Conservation (phyloP, 768 basidiomycete species). For the Lentinula detonsa region DNA sequence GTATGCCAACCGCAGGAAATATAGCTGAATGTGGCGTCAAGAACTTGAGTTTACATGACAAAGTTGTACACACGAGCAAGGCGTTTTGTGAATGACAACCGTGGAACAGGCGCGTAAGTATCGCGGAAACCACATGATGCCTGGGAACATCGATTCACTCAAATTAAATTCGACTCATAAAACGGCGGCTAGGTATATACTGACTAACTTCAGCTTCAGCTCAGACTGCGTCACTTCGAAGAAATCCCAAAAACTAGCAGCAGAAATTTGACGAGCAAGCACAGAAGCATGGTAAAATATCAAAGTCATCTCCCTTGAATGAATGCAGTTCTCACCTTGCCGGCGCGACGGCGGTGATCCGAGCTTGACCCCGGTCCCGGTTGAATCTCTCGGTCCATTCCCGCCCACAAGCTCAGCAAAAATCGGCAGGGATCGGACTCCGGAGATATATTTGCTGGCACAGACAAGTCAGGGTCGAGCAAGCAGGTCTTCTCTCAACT, state of each 20-base stretch:
- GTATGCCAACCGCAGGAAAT: background rate
- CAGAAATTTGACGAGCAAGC: no score
- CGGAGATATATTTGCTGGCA: conserved; percentile 1
- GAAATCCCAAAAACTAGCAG: no score
- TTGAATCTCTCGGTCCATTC: background rate
- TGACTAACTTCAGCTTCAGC: no score
- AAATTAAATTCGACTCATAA: no score
- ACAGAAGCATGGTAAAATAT: no score
- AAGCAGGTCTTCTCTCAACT: conserved; percentile 9
- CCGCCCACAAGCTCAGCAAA: background rate
- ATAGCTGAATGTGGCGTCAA: conserved; percentile 1
- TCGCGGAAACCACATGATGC: background rate
- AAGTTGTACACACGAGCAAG: background rate
- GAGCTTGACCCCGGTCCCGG: no score
- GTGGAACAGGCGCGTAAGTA: background rate
- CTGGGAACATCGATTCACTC: background rate
- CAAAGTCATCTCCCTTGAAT: no score
- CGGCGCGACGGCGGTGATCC: no score
- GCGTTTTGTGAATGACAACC: background rate
- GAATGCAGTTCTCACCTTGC: no score
- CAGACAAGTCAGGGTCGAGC: conserved; percentile 7
- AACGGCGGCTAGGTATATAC: no score
- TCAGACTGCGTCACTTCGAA: no score
- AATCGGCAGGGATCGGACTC: background rate
- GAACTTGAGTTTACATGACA: background rate